phyloP scores from a whole-genome alignment of 2,329 filamentous ascomycete species.

The Dactylellina haptotyla region DNA sequence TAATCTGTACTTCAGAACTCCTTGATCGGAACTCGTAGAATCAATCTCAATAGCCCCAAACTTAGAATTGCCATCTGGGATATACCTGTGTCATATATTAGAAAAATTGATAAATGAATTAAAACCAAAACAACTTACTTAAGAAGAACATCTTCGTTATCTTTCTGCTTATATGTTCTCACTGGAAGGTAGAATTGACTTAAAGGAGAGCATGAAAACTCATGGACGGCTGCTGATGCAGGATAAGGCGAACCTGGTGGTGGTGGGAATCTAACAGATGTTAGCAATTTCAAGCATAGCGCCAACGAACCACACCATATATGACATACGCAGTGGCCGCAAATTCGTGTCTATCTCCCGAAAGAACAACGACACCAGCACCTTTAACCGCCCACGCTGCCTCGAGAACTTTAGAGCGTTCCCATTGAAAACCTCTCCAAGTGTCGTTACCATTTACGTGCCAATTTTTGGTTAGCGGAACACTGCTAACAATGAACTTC shows the following conservation, averaged over 20 bases:
- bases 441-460: conserved; percentile 80
- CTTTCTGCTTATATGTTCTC: conserved; percentile 81
- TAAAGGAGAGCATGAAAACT: conserved; percentile 90
- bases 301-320: conserved; percentile 49
- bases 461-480: conserved; percentile 99
- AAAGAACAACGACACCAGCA: conserved; percentile 82
- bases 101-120: background rate
- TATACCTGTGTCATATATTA: conserved; percentile 68
- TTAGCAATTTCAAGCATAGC: conserved; percentile 14
- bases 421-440: conserved; percentile 89
- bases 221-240: conserved; percentile 75
- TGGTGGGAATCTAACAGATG: conserved; percentile 67
- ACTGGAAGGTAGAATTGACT: conserved; percentile 94
- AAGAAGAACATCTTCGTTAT: conserved; percentile 82
- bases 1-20: conserved; percentile 79
- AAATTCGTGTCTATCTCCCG: conserved; percentile 96
- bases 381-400: conserved; percentile 86
- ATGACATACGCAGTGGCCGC: conserved; percentile 79
- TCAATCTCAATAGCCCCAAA: conserved; percentile 85
- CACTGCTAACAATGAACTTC: conserved; percentile 90
- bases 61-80: conserved; percentile 87
- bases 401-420: conserved; percentile 81
- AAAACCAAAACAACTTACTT: conserved; percentile 70
- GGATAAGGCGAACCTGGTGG: conserved; percentile 72
- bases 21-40: conserved; percentile 72